Percentiles rank a stretch among this genome's conserved stretches.
These are phyloP conservation scores for Pyronema domesticum DNA, from an alignment of 495 filamentous ascomycete species.

Conservation along the genomic window DNA sequence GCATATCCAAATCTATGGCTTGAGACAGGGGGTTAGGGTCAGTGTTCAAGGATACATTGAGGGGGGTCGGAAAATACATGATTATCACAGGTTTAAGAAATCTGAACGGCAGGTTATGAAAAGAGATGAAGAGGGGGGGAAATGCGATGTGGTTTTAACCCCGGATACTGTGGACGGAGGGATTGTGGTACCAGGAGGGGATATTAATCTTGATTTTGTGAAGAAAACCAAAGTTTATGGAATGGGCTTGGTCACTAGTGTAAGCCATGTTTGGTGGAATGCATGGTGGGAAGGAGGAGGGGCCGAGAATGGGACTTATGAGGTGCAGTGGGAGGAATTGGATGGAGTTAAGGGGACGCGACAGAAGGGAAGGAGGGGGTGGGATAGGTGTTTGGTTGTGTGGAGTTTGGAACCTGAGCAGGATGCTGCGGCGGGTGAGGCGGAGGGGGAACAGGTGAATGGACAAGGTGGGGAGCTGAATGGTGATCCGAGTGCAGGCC, in stretches of 20 bases:
- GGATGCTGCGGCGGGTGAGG: not conserved
- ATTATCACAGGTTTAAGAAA: conserved; percentile 60
- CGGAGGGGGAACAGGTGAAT: no score
- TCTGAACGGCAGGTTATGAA: conserved; percentile 59
- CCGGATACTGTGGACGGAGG: conserved; percentile 46
- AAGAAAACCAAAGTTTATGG: conserved; percentile 62
- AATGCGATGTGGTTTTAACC: conserved; percentile 39
- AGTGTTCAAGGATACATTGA: conserved; percentile 71
- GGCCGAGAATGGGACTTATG: conserved; percentile 39
- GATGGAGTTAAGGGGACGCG: conserved; percentile 65
- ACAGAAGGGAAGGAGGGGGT: conserved; percentile 59
- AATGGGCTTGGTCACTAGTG: conserved; percentile 74
- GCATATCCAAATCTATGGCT: conserved; percentile 78
- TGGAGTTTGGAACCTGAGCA: conserved; percentile 36
- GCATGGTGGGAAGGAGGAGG: conserved; percentile 68
- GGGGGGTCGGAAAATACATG: conserved; percentile 69
- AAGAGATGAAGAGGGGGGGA: conserved; percentile 32
- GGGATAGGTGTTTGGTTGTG: conserved; percentile 73
- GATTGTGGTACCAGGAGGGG: conserved; percentile 55
- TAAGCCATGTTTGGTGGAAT: conserved; percentile 96
- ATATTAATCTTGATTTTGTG: conserved; percentile 81
- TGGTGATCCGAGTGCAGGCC: no score
- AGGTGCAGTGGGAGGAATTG: conserved; percentile 46
- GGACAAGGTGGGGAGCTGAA: no score
- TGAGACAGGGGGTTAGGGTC: conserved; percentile 76